Base-by-base conservation (phyloP, 2,329 filamentous ascomycete genomes). In the Grosmannia huntii region DNA sequence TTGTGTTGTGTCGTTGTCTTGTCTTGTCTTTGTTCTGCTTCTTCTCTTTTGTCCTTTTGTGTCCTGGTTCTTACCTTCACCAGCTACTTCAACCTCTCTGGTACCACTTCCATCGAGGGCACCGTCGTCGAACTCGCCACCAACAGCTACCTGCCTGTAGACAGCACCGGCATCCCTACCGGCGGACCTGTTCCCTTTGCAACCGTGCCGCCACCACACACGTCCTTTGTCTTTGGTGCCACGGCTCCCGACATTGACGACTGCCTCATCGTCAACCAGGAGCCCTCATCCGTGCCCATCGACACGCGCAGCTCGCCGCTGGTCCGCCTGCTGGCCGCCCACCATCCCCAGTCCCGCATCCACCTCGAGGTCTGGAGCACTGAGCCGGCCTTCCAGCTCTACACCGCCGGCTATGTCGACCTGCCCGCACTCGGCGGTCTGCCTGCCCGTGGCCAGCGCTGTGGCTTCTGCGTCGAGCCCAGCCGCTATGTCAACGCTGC, bases 361-460 rank as follows among this genome's bases (percentile, higher is more conserved):
- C 86, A 95, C 69, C 82, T 97, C 55, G 89, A 96, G 71, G 86
- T 96, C 6, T 76, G 84, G 66, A 94, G 89, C 75, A 97, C 92
- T 0, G 92, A 97, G 76, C 94, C 94, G 0, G 89, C 90, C 0
- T 97, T 96, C 77, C 92, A 97, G 71, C 95, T 96, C 74, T 97
- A 97, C 73, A 95, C 90, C 0, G 94, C 92, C 63, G 86, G 88
- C 68, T 86, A 84, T 67, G 90, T 95, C 63, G 75, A 94, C 65
- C 86, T 95, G 14, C 86, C 88, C 0, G 85, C 75, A 33, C 76
- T 83, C 4, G 78, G 28, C 36, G 77, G 77, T 2, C 71, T 81
- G 31, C 82, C 86, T 0, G 84, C 85, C 1, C 80, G 89, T 54
- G 81, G 79, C 0, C 68, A 82, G 4, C 81, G 90, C 54, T 83